Base-by-base conservation (phyloP, 2,329 filamentous ascomycete species). In the Tricladium varicosporioides region DNA sequence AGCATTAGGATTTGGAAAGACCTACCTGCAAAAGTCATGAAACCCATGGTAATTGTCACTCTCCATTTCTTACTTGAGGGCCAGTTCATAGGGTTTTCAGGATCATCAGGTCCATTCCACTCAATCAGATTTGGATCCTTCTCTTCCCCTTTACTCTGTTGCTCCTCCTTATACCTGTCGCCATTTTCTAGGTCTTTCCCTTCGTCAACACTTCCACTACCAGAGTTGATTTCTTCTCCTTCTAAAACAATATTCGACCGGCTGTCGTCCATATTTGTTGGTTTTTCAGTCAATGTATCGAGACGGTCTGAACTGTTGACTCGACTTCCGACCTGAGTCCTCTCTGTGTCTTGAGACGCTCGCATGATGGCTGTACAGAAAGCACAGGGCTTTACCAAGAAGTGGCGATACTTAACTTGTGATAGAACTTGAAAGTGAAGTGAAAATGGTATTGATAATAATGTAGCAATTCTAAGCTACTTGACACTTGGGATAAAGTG, bases 111-210 rank as follows among this genome's bases (percentile, higher is more conserved):
- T 15, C 48, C 48, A 40, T 50, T 27, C 48, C 48, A 50, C 15
- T 50, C 48, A 11, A 50, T 19, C 14, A 50, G n/a, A 50, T 50
- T 50, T 40, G 48, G 48, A 36, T 50, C 48, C 31, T 50, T 50
- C 22, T 22, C 46, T 11, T 48, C 22, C 14, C n/a, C 14, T 18
- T 22, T 32, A 5, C n/a, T 32, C 15, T 48, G 16, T 40, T 50
- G 27, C 16, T 50, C n/a, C 48, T 40, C 27, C 27, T 16, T 13
- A 3, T 50, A 9, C 15, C 40, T 31, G 14, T 50, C 48, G 2
- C 22, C 31, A 2, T 40, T 27, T n/a, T 50, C 48, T 15, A 27
- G 18, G 22, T 48, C 46, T 27, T 14, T 48, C 14, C 31, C 46
- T 13, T n/a, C 5, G 15, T 48, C 15, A 31, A 2, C 16, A 5